phyloP scores from a whole-genome alignment of 2,329 filamentous ascomycete species.

The Hymenoscyphus fructigenus region DNA sequence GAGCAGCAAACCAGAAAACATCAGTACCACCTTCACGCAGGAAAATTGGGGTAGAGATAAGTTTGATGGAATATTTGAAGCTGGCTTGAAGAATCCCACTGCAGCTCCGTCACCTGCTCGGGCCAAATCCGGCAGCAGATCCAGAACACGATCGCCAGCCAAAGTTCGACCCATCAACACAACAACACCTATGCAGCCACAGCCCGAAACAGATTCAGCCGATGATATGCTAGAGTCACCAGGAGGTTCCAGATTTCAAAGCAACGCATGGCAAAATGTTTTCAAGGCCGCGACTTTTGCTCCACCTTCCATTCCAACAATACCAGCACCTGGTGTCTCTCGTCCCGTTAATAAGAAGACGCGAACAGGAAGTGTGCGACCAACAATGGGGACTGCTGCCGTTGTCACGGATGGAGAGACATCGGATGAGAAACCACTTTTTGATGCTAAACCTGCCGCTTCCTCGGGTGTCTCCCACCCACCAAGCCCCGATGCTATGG shows the following conservation, averaged over 20 bases:
- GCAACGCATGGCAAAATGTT: constrained; percentile 33
- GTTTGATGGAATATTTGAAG: constrained; percentile 35
- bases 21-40: constrained; percentile 60
- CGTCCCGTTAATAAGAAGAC: constrained; percentile 21
- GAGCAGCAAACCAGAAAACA: constrained; percentile 56
- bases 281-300: constrained; percentile 37
- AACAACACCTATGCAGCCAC: constrained; percentile 13
- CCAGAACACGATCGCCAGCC: constrained; percentile 34
- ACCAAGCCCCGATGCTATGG: constrained; percentile 59
- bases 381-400: constrained; percentile 33
- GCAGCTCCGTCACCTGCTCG: constrained; percentile 21
- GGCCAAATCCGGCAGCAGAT: constrained; percentile 30
- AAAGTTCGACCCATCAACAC: constrained; percentile 26
- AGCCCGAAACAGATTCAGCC: constrained; percentile 12
- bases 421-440: constrained; percentile 32
- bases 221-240: constrained; percentile 31
- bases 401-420: constrained; percentile 31
- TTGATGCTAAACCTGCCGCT: constrained; percentile 21
- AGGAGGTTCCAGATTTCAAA: constrained; percentile 33
- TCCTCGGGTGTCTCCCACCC: constrained; percentile 12
- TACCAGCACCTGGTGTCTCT: background rate
- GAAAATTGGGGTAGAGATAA: constrained; percentile 41
- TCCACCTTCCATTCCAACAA: constrained; percentile 14
- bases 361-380: constrained; percentile 22
- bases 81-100: constrained; percentile 28